Evolutionary conservation across 306 rosid genomes (phyloP).

Genomic region (Datisca glomerata): DNA sequence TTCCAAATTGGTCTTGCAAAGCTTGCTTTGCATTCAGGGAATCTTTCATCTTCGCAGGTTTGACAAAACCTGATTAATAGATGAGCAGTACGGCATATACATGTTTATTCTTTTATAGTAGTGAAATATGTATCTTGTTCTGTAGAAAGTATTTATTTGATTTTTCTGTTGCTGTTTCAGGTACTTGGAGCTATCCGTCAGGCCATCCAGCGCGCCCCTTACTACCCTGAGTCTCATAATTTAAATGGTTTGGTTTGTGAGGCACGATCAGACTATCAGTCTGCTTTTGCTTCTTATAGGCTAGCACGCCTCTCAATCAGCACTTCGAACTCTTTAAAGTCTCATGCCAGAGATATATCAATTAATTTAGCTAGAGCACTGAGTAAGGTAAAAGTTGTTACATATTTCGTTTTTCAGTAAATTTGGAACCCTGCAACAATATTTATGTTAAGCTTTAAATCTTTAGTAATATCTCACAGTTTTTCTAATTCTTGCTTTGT

Average conservation of each 20-base stretch:
- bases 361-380: constrained; percentile 80
- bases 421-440: too few relatives aligned
- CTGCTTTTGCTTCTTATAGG: constrained; percentile 63
- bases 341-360: constrained; percentile 45
- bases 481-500: too few relatives aligned
- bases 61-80: constrained; percentile 17
- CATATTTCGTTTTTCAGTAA: not conserved
- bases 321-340: constrained; percentile 28
- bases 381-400: constrained; percentile 3
- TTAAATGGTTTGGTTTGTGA: constrained; percentile 72
- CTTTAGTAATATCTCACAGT: too few relatives aligned
- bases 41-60: constrained; percentile 85
- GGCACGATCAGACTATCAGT: constrained; percentile 59
- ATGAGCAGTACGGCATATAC: constrained; percentile 6
- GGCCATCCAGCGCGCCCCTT: constrained; percentile 80
- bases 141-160: too few relatives aligned
- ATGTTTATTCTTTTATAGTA: too few relatives aligned
- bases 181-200: constrained; percentile 87
- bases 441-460: too few relatives aligned
- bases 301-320: constrained; percentile 52
- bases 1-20: constrained; percentile 86
- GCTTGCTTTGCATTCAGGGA: constrained; percentile 72
- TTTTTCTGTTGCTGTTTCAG: constrained; percentile 25
- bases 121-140: too few relatives aligned
- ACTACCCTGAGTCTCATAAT: constrained; percentile 81